phyloP scores from a whole-genome alignment of 2,329 filamentous ascomycete genomes.

The Sporothrix brunneoviolacea region DNA sequence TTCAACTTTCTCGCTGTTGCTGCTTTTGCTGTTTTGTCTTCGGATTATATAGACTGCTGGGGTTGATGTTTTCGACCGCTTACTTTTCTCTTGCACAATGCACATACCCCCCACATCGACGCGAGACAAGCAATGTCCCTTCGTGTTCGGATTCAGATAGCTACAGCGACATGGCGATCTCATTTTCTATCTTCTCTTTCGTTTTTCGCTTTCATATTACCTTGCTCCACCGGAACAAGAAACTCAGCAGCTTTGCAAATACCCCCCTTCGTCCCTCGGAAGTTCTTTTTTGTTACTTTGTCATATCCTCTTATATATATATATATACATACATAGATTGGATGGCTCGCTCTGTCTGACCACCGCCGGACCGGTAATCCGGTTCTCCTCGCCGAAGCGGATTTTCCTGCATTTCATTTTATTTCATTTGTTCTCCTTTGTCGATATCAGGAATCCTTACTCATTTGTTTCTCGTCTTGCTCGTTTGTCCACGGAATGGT shows the following conservation, averaged over 20 bases:
- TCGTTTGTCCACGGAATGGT: too few species aligned
- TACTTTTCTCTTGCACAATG: conserved; percentile 4
- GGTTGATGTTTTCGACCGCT: neutral
- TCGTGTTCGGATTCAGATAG: neutral
- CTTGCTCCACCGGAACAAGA: too few species aligned
- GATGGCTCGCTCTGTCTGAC: conserved; percentile 6
- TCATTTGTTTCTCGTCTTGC: neutral
- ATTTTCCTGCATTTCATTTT: neutral
- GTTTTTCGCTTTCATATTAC: neutral
- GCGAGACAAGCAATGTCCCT: too few species aligned
- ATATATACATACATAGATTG: conserved; percentile 13
- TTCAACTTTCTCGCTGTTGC: neutral
- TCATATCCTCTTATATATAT: neutral
- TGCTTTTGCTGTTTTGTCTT: neutral
- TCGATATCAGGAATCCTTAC: neutral
- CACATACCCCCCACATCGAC: conserved; percentile 11
- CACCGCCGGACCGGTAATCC: conserved; percentile 4
- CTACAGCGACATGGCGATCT: conserved; percentile 13
- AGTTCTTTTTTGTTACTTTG: neutral
- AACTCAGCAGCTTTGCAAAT: conserved; percentile 4
- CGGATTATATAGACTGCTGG: neutral
- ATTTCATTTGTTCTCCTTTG: neutral
- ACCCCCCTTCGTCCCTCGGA: conserved; percentile 8
- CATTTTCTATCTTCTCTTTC: neutral
- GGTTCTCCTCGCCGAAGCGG: neutral